Evolutionary conservation across 768 basidiomycete species (phyloP), one percentile per base, ranked within the genome.

Genomic region (Suillus alpinus): DNA sequence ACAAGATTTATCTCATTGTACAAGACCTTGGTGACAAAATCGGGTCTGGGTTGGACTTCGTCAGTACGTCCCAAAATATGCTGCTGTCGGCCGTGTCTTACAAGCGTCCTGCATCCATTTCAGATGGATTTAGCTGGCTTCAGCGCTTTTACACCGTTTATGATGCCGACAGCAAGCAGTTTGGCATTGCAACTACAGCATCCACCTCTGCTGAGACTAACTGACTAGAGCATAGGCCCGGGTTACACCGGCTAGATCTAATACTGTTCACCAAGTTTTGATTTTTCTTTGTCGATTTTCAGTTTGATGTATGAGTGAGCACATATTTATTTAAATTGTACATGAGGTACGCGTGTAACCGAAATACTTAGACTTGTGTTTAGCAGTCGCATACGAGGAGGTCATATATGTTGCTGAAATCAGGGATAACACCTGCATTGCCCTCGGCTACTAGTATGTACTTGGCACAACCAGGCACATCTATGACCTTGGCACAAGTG

Each of bases 1-100:
- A 68, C 65, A 71, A 71, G 58, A 86, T 88, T 63, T 88, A 87
- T 65, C 76, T 86, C 62, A 77, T 87, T 66, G 74, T 78, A 23
- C 76, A 76, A 20, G 83, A 86, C 66, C 67, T 87, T 43, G 85
- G 86, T 37, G n/a, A 69, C 67, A 57, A 65, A 56, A 81, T 77
- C 57, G 86, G 86, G 1, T 72, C 77, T 41, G 86, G 87, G 52
- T 78, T 89, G 16, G 86, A 88, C 73, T 88, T 88, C 68, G 83
- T 88, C 71, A 81, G 82, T 85, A 63, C 18, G 80, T 76, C 20
- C 6, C 12, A 20, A 34, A 34, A 4, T 26, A 23, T 46, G 4
- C n/a, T 36, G 3, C 6, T 37, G 5, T 12, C 18, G n/a, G 7
- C 2, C 8, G 6, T 13, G 7, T n/a, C 4, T 6, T 50, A 34